Evolutionary conservation across 129 eudicot species (phyloP), one percentile per base, ranked within the genome.

Genomic region (Mikania micrantha): DNA sequence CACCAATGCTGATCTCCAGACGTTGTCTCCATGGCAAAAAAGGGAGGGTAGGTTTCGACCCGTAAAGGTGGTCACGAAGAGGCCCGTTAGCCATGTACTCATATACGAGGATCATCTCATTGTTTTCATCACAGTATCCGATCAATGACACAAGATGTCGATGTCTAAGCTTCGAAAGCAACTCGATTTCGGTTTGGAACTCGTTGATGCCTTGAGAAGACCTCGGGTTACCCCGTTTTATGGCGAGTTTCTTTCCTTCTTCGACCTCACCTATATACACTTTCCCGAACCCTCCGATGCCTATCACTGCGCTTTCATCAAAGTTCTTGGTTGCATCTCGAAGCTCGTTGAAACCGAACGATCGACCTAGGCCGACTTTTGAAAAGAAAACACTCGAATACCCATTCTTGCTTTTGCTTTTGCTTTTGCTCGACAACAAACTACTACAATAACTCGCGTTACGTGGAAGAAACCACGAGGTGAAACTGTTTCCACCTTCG

Each of bases 251-350:
- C 1, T 81, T 89, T 47, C 99, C 99, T 22, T 80, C 86, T 20
- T 83, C 95, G 0, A 77, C 40, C 66, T 79, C 90, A 0, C 97
- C 99, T 2, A 94, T 66, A 68, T 86, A 94, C 56, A 94, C 99
- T 71, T 94, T 94, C n/a, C 99, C 99, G 28, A 94, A 94, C 27
- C 99, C 99, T 2, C 99, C 99, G 13, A 94, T 82, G 0, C 99
- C 99, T 8, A 94, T 84, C 5, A 89, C 95, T 5, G 65, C 85
- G 5, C 83, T 81, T 44, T 94, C 97, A 60, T 94, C 94, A 11
- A 94, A 94, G 62, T 87, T 82, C n/a, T 81, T 83, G 0, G 95
- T 86, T 21, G 99, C 97, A 4, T 77, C 78, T 19, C 83, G 59
- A 9, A 94, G 70, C 72, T 94, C 97, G 27, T 54, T 79, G 31